Evolutionary conservation across 805 yeast genomes (phyloP), one percentile per base, ranked within the genome.

Genomic region (Ogataea neopini): DNA sequence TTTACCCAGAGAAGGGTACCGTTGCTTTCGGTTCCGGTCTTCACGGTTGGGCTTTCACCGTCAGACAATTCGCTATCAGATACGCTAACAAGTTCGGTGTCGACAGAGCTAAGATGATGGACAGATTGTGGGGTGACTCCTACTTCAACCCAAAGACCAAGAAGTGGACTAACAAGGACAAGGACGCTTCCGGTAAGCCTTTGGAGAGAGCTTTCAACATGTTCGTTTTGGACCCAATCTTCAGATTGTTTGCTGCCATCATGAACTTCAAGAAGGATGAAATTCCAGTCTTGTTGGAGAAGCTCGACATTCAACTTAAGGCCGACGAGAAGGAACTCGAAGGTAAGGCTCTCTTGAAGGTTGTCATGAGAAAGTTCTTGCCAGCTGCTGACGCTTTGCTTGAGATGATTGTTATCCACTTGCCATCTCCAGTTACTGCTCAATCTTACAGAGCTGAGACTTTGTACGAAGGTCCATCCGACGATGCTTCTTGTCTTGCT

Each of bases 21-120:
- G 96, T 92, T 71, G 99, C 99, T 65, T 92, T 92, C 78, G 98
- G 96, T 82, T 94, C 98, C 75, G 99, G 98, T 87, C 83, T 92
- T 72, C 99, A 92, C 85, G 99, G 99, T 78, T 92, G 99, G 99
- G 98, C 97, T 73, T 92, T 92, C 92, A 92, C 99, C 67, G 86
- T 92, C 72, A 89, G 99, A 79, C 98, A 92, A 83, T 92, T 92
- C 67, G 97, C 98, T 67, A 76, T 80, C 79, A 88, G 96, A 81
- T 92, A 94, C 85, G 83, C 97, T 74, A 90, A 91, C 90, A 94
- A 92, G 81, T 92, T 94, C 74, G 98, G 98, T 90, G 98, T 92
- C 71, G 97, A 92, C 88, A 84, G 88, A 75, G 61, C 72, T 56
- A 92, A 94, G 88, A 90, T 92, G 98, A 88, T 89, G 97, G 92